Evolutionary conservation across 306 rosid species (phyloP).

Genomic region (Dicorynia guianensis): DNA sequence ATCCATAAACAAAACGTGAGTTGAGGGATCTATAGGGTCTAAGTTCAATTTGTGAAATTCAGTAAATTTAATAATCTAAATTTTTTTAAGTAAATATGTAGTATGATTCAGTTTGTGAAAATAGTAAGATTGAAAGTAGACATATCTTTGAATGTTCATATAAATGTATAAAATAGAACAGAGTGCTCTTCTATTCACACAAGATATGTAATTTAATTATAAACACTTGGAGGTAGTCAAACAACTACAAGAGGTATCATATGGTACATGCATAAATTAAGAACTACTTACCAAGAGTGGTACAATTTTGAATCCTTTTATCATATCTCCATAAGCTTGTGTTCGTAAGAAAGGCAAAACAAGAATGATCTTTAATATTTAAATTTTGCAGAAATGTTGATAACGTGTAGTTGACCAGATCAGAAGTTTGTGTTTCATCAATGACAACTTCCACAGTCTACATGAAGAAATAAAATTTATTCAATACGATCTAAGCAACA

Average conservation of each 20-base stretch:
- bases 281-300: constrained; percentile 60
- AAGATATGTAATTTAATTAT: neutral
- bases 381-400: constrained; percentile 73
- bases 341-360: constrained; percentile 81
- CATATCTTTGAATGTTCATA: neutral
- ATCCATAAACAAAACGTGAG: no score
- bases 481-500: neutral
- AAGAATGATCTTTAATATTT: constrained; percentile 80
- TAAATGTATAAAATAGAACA: neutral
- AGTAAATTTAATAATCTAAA: no score
- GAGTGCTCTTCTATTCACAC: neutral
- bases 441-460: constrained; percentile 90
- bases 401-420: constrained; percentile 62
- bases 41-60: no score
- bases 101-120: no score
- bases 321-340: constrained; percentile 92
- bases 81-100: no score
- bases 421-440: constrained; percentile 74
- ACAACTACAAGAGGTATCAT: neutral
- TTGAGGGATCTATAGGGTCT: no score
- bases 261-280: constrained; percentile 7
- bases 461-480: constrained; percentile 41
- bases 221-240: neutral
- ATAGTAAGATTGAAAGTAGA: no score
- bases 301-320: constrained; percentile 59